A percentile compares a stretch with the other conserved stretches of the same genome.
Evolutionary conservation across 306 rosid genomes (phyloP).

Genomic region (Vachellia collinsii): DNA sequence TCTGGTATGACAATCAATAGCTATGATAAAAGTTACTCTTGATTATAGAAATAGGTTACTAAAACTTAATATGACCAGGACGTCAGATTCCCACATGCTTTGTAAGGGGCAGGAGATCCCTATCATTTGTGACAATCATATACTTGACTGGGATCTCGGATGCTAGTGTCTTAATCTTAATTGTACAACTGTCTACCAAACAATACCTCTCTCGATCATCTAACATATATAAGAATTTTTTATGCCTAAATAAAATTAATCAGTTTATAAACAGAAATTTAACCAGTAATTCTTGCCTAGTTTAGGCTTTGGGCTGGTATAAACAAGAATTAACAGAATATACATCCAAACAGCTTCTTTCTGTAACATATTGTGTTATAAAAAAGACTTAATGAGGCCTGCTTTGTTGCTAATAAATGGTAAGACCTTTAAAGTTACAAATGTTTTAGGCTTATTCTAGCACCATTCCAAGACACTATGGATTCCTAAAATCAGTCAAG

Average conservation of each 20-base stretch:
- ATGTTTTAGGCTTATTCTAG: not conserved
- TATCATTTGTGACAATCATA: not conserved
- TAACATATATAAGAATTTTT: not conserved
- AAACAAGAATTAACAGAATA: slow-evolving; percentile 17
- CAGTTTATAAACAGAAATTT: not conserved
- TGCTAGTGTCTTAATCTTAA: not conserved
- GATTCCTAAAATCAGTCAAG: not conserved
- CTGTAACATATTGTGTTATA: slow-evolving; percentile 6
- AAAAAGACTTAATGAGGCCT: not conserved
- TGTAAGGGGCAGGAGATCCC: not conserved
- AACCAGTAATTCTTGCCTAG: slow-evolving; percentile 14
- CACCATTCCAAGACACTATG: not conserved
- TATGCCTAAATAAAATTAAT: not conserved
- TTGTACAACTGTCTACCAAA: not conserved
- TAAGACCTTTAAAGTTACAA: not conserved
- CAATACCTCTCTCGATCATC: not conserved
- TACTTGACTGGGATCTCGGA: not conserved
- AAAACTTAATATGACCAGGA: not conserved
- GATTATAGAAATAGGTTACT: not conserved
- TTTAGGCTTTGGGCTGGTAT: not conserved
- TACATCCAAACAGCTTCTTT: slow-evolving; percentile 23
- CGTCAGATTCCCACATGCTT: not conserved
- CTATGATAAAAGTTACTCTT: not conserved
- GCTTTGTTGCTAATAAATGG: not conserved
- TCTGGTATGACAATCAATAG: not conserved